Evolutionary conservation across 257 asterid species (phyloP).

Genomic region (Cinchona pubescens): DNA sequence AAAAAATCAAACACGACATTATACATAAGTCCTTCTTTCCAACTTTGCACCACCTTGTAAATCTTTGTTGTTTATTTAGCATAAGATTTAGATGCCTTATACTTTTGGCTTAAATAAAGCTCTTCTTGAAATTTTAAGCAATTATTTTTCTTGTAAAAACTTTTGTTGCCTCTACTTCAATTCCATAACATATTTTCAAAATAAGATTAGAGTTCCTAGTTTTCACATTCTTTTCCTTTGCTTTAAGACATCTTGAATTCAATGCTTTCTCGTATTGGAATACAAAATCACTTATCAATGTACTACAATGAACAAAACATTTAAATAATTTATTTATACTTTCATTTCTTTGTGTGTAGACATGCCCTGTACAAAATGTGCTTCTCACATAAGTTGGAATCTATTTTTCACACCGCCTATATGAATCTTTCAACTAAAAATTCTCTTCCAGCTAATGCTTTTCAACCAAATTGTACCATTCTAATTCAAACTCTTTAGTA

Average conservation of each 20-base stretch:
- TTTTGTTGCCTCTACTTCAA: background rate
- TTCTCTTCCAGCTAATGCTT: too few relatives aligned
- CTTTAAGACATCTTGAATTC: background rate
- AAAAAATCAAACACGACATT: background rate
- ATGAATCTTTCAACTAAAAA: too few relatives aligned
- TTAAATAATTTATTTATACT: slow-evolving; percentile 4
- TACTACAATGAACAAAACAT: background rate
- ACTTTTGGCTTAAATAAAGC: background rate
- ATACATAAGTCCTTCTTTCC: background rate
- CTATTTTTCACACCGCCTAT: too few relatives aligned
- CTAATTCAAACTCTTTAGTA: too few relatives aligned
- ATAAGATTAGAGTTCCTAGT: background rate
- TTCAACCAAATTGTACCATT: too few relatives aligned
- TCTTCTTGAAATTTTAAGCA: background rate
- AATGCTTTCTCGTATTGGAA: slow-evolving; percentile 1
- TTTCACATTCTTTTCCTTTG: background rate
- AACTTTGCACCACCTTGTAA: background rate
- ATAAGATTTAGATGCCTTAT: background rate
- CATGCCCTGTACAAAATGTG: background rate
- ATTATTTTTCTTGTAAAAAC: background rate
- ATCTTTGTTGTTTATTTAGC: background rate
- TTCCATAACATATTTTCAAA: background rate
- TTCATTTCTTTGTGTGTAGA: slow-evolving; percentile 2
- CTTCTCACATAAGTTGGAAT: background rate
- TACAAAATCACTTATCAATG: background rate